A percentile compares a stretch with the other conserved stretches of the same genome.
phyloP scores from a whole-genome alignment of 2,329 filamentous ascomycete genomes.

The Scedosporium aurantiacum region DNA sequence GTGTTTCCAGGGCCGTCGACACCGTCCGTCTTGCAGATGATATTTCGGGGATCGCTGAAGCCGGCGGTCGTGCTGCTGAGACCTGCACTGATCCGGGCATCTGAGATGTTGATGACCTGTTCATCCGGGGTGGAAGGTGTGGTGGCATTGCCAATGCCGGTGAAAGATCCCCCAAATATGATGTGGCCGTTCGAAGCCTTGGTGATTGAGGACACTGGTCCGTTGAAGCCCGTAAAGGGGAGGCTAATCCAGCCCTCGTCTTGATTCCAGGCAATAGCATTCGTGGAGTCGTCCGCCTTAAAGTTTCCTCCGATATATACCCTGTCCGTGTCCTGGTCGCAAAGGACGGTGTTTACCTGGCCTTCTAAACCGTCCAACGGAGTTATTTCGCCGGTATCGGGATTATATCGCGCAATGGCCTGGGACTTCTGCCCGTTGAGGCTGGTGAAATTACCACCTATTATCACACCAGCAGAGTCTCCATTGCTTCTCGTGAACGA shows the following conservation, averaged over 20 bases:
- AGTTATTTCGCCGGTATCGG: conserved; percentile 56
- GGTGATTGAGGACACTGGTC: conserved; percentile 75
- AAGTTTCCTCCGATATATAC: conserved; percentile 91
- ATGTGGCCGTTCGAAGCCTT: conserved; percentile 74
- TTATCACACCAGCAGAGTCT: conserved; percentile 59
- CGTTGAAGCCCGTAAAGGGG: conserved; percentile 90
- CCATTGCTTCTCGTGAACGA: conserved; percentile 58
- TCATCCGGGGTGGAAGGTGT: conserved; percentile 54
- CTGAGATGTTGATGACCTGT: conserved; percentile 74
- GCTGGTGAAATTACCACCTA: conserved; percentile 94
- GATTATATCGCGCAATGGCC: conserved; percentile 72
- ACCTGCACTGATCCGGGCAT: conserved; percentile 60
- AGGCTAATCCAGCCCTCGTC: conserved; percentile 64
- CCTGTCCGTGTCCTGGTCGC: conserved; percentile 64
- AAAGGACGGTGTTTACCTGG: conserved; percentile 70
- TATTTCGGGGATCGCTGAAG: conserved; percentile 65
- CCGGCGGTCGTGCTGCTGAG: conserved; percentile 51
- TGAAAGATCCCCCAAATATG: conserved; percentile 85
- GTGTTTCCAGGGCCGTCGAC: conserved; percentile 62
- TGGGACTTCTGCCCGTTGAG: conserved; percentile 65
- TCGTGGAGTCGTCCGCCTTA: conserved; percentile 67
- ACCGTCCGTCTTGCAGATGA: conserved; percentile 66
- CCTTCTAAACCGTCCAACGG: conserved; percentile 74
- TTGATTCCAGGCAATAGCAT: conserved; percentile 73
- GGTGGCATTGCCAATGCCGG: conserved; percentile 72